Evolutionary conservation across 2,329 filamentous ascomycete species (phyloP).

Genomic region (Ustulina deusta): DNA sequence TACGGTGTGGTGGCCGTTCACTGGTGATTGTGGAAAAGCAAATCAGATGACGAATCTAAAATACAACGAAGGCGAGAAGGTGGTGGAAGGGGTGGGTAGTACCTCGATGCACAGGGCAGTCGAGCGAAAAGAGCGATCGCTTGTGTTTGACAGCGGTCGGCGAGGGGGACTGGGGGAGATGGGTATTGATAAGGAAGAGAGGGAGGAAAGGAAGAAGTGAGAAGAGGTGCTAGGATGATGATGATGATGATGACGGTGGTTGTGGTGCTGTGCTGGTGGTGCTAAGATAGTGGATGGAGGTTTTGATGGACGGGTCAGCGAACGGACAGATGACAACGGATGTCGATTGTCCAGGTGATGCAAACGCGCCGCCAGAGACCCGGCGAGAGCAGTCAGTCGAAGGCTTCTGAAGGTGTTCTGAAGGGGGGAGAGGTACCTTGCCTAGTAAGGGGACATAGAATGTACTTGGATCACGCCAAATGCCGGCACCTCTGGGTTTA

Average conservation of each 20-base stretch:
- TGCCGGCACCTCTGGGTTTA: neutral
- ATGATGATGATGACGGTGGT: conserved; percentile 29
- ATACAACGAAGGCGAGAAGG: conserved; percentile 39
- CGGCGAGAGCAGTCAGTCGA: conserved; percentile 17
- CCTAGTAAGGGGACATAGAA: neutral
- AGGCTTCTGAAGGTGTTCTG: conserved; percentile 3
- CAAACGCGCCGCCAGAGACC: conserved; percentile 25
- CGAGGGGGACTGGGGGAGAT: conserved; percentile 22
- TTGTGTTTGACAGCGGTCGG: conserved; percentile 8
- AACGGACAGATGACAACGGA: conserved; percentile 30
- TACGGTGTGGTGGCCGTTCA: conserved; percentile 25
- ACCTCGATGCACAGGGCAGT: conserved; percentile 20
- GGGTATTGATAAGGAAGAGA: conserved; percentile 22
- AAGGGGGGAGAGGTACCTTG: neutral
- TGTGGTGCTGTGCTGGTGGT: conserved; percentile 23
- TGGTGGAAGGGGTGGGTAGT: conserved; percentile 22
- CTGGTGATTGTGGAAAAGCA: conserved; percentile 27
- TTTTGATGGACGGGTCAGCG: conserved; percentile 17
- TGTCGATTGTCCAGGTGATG: conserved; percentile 38
- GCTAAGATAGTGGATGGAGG: conserved; percentile 25
- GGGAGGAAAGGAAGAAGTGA: conserved; percentile 8
- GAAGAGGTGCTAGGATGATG: conserved; percentile 30
- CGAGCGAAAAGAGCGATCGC: conserved; percentile 9
- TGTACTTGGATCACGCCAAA: conserved; percentile 7
- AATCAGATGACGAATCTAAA: conserved; percentile 42